Conservation (phyloP, 2,329 filamentous ascomycete genomes). For the Mollisia scopiformis region DNA sequence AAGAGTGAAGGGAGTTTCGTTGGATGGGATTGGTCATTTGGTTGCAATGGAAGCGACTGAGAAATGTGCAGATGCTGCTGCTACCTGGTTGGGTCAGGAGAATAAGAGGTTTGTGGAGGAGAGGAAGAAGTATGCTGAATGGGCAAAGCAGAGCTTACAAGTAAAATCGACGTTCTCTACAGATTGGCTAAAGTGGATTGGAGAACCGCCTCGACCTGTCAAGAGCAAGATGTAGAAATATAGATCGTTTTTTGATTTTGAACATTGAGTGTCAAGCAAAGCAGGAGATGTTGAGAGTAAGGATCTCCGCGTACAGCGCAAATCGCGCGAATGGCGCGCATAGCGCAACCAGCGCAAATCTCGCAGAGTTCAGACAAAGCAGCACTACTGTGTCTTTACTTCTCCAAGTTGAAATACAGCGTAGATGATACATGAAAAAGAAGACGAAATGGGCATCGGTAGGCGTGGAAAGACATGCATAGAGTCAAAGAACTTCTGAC, state of each 20-base stretch:
- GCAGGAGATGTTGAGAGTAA: no score
- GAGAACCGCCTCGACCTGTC: slow-evolving; percentile 15
- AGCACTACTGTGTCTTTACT: no score
- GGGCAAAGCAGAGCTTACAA: slow-evolving; percentile 50
- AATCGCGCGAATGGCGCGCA: no score
- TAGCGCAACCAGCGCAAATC: no score
- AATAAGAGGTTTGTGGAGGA: slow-evolving; percentile 59
- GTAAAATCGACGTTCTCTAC: slow-evolving; percentile 61
- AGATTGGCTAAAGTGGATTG: slow-evolving; percentile 47
- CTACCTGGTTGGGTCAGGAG: slow-evolving; percentile 60
- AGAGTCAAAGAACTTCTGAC: no score
- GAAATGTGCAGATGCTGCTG: slow-evolving; percentile 64
- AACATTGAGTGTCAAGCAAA: no score
- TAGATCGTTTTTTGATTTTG: not conserved
- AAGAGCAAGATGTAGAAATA: slow-evolving; percentile 20
- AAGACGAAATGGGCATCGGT: no score
- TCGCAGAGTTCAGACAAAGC: no score
- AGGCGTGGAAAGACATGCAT: no score
- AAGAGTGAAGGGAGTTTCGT: slow-evolving; percentile 65
- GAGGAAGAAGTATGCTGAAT: slow-evolving; percentile 55
- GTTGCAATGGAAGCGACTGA: slow-evolving; percentile 80
- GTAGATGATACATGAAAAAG: no score
- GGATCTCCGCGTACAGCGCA: not conserved
- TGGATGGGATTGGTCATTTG: slow-evolving; percentile 74
- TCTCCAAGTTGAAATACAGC: no score